Percentiles rank a stretch among this genome's conserved stretches.
phyloP scores from a whole-genome alignment of 495 filamentous ascomycete species.

The Podospora fimiseda region DNA sequence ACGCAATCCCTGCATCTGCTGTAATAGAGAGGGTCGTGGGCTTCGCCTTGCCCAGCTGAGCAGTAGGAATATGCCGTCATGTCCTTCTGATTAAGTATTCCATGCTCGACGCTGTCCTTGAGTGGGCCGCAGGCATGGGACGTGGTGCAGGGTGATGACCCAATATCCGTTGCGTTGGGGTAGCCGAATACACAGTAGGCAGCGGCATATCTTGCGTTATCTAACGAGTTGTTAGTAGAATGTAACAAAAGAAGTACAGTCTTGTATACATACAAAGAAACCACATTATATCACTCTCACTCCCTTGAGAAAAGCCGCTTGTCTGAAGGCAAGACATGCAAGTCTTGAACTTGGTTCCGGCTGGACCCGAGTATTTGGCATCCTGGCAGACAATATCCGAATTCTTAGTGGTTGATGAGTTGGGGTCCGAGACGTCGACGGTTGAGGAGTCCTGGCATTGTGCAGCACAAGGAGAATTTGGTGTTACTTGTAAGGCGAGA shows the following conservation, averaged over 20 bases:
- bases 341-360: constrained; percentile 39
- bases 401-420: constrained; percentile 37
- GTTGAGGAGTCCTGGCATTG: constrained; percentile 35
- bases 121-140: constrained; percentile 36
- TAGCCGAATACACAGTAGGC: constrained; percentile 41
- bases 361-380: constrained; percentile 26
- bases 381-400: constrained; percentile 44
- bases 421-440: constrained; percentile 38
- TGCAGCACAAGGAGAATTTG: constrained; percentile 46
- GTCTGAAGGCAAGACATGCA: constrained; percentile 48
- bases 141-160: constrained; percentile 37
- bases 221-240: constrained; percentile 23
- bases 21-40: constrained; percentile 19
- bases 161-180: constrained; percentile 35
- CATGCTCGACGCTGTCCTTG: constrained; percentile 24
- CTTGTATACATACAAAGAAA: constrained; percentile 52
- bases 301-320: constrained; percentile 37
- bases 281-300: constrained; percentile 45
- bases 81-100: constrained; percentile 25
- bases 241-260: not conserved
- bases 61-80: constrained; percentile 37
- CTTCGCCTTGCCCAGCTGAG: constrained; percentile 21
- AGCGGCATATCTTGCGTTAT: constrained; percentile 41
- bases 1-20: constrained; percentile 36
- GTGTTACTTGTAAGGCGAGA: constrained; percentile 41